These are phyloP conservation scores for Voacanga thouarsii DNA, from an alignment of 257 asterid genomes.

Conservation along the genomic window DNA sequence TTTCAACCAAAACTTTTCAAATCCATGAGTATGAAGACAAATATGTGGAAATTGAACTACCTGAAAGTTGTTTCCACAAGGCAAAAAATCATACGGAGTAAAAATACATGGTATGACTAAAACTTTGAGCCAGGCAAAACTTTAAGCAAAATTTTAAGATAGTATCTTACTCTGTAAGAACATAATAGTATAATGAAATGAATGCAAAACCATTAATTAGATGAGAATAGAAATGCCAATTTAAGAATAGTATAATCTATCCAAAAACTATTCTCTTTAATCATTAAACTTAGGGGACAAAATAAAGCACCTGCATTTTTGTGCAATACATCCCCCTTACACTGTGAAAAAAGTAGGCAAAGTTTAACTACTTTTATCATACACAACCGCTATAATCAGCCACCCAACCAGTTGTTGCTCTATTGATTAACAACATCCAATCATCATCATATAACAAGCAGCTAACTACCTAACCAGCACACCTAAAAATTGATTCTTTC, in stretches of 20 bases:
- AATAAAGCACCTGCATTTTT: neutral
- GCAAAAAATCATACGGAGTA: no score
- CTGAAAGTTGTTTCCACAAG: no score
- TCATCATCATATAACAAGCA: neutral
- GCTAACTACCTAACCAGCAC: neutral
- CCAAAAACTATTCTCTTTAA: neutral
- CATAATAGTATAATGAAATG: no score
- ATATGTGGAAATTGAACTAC: no score
- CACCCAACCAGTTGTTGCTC: neutral
- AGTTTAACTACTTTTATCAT: neutral
- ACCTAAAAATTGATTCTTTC: constrained; percentile 4
- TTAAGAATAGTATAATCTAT: neutral
- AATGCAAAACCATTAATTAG: neutral
- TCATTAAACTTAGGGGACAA: neutral
- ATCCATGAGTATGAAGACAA: no score
- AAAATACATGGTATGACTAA: neutral
- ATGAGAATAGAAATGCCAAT: neutral
- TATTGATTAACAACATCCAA: neutral
- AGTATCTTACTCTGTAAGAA: neutral
- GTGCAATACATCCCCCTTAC: neutral
- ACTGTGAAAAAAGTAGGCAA: neutral
- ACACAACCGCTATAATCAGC: neutral
- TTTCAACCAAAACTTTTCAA: no score
- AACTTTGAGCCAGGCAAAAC: neutral
- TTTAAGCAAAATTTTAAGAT: neutral